Base-by-base conservation (phyloP, 192 early-diverging fungal species). In the Dissophora globulifera region DNA sequence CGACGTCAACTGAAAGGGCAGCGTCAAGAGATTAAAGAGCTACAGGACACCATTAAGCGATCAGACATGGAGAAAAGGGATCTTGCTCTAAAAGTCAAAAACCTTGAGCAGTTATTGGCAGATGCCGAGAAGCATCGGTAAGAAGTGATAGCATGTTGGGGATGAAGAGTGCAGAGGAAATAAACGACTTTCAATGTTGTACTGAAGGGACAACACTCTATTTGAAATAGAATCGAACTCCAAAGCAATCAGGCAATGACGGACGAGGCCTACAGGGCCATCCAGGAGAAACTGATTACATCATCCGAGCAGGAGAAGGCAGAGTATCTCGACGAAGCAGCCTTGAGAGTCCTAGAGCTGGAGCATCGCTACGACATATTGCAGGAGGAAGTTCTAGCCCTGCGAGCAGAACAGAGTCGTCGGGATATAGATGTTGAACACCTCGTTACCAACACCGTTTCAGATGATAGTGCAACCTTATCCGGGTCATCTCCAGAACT, bases 91-190 rank as follows among this genome's bases (percentile, higher is more conserved):
- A 75, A 45, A 35, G 53, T 75, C 26, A 26, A 59, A 20, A 33
- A 60, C 32, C 70, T 75, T 25, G 62, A 75, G 46, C 55, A 50
- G 3, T 48, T 49, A 1, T 23, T 75, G 19, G 62, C 35, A n/a
- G 50, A 65, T 59, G 38, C 62, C 35, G 62, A 75, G 10, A 75
- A 58, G 62, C 62, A 65, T 64, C 56, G 61, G 70, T 75, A 75
- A 65, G 56, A 26, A 35, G 48, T 38, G 7, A 17, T 27, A 55
- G 52, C 32, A 40, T n/a, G n/a, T n/a, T n/a, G n/a, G n/a, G n/a
- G n/a, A n/a, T n/a, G n/a, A n/a, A n/a, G n/a, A n/a, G n/a, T n/a
- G n/a, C n/a, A n/a, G n/a, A n/a, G n/a, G n/a, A n/a, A n/a, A n/a
- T n/a, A n/a, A n/a, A n/a, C n/a, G n/a, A n/a, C n/a, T n/a, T n/a